phyloP scores from a whole-genome alignment of 208 protist species.

The Spongospora subterranea region DNA sequence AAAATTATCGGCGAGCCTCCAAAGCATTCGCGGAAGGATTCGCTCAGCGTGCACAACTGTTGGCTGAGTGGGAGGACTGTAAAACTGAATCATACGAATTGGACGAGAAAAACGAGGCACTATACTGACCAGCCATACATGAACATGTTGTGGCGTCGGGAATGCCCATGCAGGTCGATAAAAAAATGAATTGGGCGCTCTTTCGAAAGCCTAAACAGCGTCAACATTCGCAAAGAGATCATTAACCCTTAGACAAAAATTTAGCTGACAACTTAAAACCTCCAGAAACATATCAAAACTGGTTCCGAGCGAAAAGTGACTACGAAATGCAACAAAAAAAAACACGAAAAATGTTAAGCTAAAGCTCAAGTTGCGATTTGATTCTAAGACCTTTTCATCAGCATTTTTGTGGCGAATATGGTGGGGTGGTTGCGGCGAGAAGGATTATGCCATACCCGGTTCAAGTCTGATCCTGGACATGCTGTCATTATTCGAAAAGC shows the following conservation, averaged over 20 bases:
- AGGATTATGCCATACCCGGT: not conserved
- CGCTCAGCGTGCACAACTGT: not conserved
- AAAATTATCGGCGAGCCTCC: not conserved
- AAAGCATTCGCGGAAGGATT: not conserved
- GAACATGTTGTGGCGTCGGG: conserved; percentile 9
- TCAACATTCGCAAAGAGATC: not conserved
- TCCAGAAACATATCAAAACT: too few relatives aligned
- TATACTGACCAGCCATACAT: not conserved
- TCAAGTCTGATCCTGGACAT: conserved; percentile 1
- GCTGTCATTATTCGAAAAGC: not conserved
- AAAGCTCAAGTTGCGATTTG: too few relatives aligned
- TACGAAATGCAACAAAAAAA: too few relatives aligned
- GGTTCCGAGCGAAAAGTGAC: too few relatives aligned
- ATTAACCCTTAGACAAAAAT: not conserved
- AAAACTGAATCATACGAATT: not conserved
- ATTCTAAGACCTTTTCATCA: not conserved
- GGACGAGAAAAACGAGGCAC: not conserved
- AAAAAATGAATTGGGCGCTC: not conserved
- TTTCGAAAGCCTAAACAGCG: not conserved
- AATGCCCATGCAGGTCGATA: not conserved
- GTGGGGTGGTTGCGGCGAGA: not conserved
- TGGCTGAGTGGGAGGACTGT: not conserved
- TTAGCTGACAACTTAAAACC: too few relatives aligned
- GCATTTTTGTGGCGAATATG: not conserved
- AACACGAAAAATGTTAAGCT: too few relatives aligned